Percentiles rank a stretch among this genome's conserved stretches.
Conservation (phyloP, 2,329 filamentous ascomycete species). For the Venturia aucupariae region DNA sequence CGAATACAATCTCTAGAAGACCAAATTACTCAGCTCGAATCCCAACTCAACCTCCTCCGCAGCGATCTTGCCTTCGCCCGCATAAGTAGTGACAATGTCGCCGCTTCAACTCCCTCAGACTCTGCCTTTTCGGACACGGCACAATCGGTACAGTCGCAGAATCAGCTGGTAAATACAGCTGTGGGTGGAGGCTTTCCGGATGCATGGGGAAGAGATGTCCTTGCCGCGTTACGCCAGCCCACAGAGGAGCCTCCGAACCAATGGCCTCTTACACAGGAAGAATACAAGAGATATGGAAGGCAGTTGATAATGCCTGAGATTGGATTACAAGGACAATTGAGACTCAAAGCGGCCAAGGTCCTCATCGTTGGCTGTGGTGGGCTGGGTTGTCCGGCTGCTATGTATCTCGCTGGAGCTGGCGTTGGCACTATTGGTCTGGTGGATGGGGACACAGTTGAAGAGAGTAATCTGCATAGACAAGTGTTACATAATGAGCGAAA, state of each 20-base stretch:
- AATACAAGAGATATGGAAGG: slow-evolving; percentile 80
- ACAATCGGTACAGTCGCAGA: slow-evolving; percentile 9
- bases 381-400: slow-evolving; percentile 80
- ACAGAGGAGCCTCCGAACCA: slow-evolving; percentile 21
- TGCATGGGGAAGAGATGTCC: slow-evolving; percentile 34
- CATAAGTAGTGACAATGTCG: slow-evolving; percentile 18
- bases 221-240: slow-evolving; percentile 25
- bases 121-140: slow-evolving; percentile 18
- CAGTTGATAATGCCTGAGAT: slow-evolving; percentile 83
- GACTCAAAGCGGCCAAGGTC: slow-evolving; percentile 59
- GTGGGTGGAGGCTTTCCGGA: slow-evolving; percentile 33
- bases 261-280: slow-evolving; percentile 62
- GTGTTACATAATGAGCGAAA: slow-evolving; percentile 65
- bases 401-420: slow-evolving; percentile 87
- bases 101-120: not conserved
- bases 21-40: slow-evolving; percentile 9
- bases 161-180: slow-evolving; percentile 26
- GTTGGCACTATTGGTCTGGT: slow-evolving; percentile 75
- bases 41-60: slow-evolving; percentile 5
- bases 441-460: slow-evolving; percentile 81
- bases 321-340: slow-evolving; percentile 69
- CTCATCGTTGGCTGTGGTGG: slow-evolving; percentile 83
- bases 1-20: slow-evolving; percentile 11
- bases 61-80: slow-evolving; percentile 7
- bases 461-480: slow-evolving; percentile 87